Base-by-base conservation (phyloP, 495 filamentous ascomycete species). In the Lichenothelia convexa region DNA sequence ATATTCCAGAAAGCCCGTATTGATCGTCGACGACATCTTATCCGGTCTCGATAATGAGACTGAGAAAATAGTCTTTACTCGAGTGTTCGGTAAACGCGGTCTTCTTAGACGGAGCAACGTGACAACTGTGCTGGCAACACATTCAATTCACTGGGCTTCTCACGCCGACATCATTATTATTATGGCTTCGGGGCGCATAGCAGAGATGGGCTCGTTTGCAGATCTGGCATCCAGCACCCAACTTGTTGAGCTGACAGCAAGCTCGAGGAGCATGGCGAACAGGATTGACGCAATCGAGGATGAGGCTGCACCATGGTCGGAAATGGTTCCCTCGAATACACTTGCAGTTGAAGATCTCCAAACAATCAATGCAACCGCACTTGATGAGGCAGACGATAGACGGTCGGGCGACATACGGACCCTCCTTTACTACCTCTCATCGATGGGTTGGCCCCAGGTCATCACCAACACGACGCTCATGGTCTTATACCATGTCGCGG, bases 61-160 rank as follows among this genome's bases (percentile, higher is more conserved):
- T 0, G 55, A 62, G 38, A 40, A 47, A 5, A 43, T 45, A n/a
- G 42, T 64, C n/a, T 45, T 59, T 29, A 17, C 50, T 4, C 53
- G 55, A 16, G 37, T 68, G 1, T 43, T 68, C 17, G 60, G 62
- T 0, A 38, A 43, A 1, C 16, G 44, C 2, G 65, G 67, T 0
- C 22, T 67, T 0, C 44, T 64, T 9, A 40, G 54, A 16, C 36
- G 53, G 36, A 21, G 29, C 9, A 41, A 46, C 2, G 57, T 53
- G 0, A 64, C 65, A 0, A 55, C 66, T 1, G 38, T 69, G 3
- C 32, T 61, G 26, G 52, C 59, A 5, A 60, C 56, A 31, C 40
- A 57, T 21, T 42, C 46, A 5, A 30, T 11, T 21, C 29, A 32
- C 8, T 19, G 11, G 13, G 15, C 7, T 18, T 18, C 12, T 6